Evolutionary conservation across 371 early-diverging fungal genomes (phyloP).

Genomic region (Paraphysoderma sedebokerense): DNA sequence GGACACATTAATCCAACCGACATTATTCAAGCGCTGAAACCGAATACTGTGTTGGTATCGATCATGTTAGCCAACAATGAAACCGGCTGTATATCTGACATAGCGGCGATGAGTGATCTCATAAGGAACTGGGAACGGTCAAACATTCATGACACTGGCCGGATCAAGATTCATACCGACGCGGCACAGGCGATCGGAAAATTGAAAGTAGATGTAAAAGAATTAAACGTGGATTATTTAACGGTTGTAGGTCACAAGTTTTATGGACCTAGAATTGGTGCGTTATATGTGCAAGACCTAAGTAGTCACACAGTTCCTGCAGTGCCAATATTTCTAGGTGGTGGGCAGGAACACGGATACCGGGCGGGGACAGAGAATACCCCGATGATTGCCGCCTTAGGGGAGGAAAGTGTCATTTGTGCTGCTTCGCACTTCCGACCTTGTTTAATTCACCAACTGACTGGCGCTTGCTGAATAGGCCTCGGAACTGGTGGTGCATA

Average conservation of each 20-base stretch:
- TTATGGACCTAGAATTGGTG: constrained; percentile 4
- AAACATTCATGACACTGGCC: neutral
- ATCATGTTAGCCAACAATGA: constrained; percentile 2
- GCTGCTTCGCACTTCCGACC: no score
- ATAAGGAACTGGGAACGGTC: constrained; percentile 3
- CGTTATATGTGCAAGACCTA: constrained; percentile 5
- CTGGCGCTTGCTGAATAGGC: no score
- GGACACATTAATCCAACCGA: neutral
- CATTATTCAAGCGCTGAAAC: neutral
- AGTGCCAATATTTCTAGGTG: neutral
- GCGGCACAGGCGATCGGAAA: constrained; percentile 3
- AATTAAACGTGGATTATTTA: neutral
- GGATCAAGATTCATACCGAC: constrained; percentile 1
- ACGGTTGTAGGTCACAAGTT: constrained; percentile 2
- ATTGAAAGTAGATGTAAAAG: neutral
- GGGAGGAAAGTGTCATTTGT: neutral
- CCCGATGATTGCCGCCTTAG: neutral
- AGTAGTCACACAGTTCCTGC: no score
- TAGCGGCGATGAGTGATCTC: constrained; percentile 3
- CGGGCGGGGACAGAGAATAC: constrained; percentile 1
- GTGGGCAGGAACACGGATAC: neutral
- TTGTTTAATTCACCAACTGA: no score
- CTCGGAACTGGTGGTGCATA: no score
- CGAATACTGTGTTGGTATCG: neutral
- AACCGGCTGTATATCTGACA: constrained; percentile 1